Evolutionary conservation across 805 yeast genomes (phyloP), one percentile per base, ranked within the genome.

Genomic region (Metschnikowia cubensis): DNA sequence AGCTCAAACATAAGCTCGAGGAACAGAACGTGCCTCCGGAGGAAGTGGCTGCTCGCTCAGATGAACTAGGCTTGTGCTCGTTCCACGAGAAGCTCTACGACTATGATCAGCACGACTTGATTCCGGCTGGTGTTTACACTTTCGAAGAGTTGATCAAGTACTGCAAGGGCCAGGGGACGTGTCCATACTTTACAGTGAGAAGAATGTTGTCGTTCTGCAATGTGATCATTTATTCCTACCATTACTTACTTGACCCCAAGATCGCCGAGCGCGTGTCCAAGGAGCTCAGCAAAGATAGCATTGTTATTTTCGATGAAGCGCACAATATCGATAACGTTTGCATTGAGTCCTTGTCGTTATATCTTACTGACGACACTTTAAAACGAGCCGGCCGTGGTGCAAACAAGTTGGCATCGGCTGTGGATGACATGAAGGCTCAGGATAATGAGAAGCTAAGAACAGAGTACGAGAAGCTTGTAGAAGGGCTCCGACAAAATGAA

Each of bases 321-420:
- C 99, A 94, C 68, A 94, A 94, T 70, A 94, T 94, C 50, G 99
- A 94, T 76, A 94, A 94, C 75, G 99, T 94, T 50, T 94, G 99
- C 73, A 94, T 94, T 50, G 99, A 94, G 67, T 88, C 98, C 0
- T 69, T 94, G 38, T 89, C 97, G 5, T 77, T 94, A 44, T 98
- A 94, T 64, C 71, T 94, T 55, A 94, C 97, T 0, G 96, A 90
- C 59, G 97, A 92, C 57, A 82, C 89, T 7, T 69, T 94, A 53
- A 85, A 90, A 60, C 76, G 83, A n/a, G n/a, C n/a, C n/a, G n/a
- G n/a, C n/a, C n/a, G n/a, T n/a, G n/a, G n/a, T n/a, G n/a, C n/a
- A n/a, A n/a, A n/a, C n/a, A n/a, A n/a, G n/a, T n/a, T n/a, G n/a
- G n/a, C n/a, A n/a, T n/a, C n/a, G n/a, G n/a, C n/a, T n/a, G n/a